Base-by-base conservation (phyloP, 2,329 filamentous ascomycete species). In the Simplicillium aogashimaense region DNA sequence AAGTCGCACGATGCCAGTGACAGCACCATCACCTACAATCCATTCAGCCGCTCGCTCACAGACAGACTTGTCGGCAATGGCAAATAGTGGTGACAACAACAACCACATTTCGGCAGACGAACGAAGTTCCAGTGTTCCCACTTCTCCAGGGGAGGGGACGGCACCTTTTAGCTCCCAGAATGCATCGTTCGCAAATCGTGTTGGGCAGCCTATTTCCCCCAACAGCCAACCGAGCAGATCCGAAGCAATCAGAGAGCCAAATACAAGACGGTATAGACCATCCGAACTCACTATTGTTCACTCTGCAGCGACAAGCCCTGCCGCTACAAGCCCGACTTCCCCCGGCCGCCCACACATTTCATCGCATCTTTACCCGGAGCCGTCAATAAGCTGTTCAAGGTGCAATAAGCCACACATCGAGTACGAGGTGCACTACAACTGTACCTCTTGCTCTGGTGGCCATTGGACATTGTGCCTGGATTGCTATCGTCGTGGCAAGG, bases 381-480 rank as follows among this genome's bases (percentile, higher is more conserved):
- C 88, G 1, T 78, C 76, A 1, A 76, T 94, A 38, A 70, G 68
- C 8, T 95, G 90, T 56, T 74, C 78, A 30, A 69, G 76, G 9
- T 97, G 90, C 56, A 64, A 69, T 15, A 82, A 74, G 46, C 53
- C 67, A 6, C 75, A 88, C 44, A 89, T 95, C 30, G 83, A 95
- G 55, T 87, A 94, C 50, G 78, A 86, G 8, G 64, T 95, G 2
- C 86, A 95, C 58, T 94, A 90, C 61, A 84, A 84, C 54, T 97
- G 90, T 59, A 59, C 64, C 2, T 67, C 69, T 37, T 95, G 90
- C 58, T 68, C 74, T 13, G 64, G 70, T 6, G 86, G 86, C 1
- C 67, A 76, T 36, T 94, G 82, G 69, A 83, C 89, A 55, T 67
- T 95, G 10, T 97, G 90, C 53, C 62, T 84, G 2, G 71, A 72